phyloP scores from a whole-genome alignment of 2,329 filamentous ascomycete genomes.

The Neofusicoccum sp. region DNA sequence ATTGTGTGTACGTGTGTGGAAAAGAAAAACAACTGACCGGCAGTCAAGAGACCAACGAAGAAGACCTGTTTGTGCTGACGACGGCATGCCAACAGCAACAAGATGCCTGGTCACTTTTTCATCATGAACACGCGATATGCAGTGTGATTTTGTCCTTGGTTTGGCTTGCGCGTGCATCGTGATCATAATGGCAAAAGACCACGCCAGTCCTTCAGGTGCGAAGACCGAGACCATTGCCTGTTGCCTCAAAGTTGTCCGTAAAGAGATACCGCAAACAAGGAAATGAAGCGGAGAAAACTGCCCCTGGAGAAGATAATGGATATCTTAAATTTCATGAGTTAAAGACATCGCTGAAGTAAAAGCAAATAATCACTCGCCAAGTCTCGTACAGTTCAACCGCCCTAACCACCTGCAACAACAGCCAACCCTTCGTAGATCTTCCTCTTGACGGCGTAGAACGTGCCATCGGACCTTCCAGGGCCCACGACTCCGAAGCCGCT shows the following conservation, averaged over 20 bases:
- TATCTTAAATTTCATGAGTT: not conserved
- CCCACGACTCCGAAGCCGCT: conserved; percentile 47
- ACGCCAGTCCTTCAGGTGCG: too few relatives aligned
- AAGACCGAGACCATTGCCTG: not conserved
- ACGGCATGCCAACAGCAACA: too few relatives aligned
- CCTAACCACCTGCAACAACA: conserved; percentile 73
- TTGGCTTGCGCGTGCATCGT: too few relatives aligned
- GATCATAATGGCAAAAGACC: too few relatives aligned
- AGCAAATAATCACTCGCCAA: not conserved
- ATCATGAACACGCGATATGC: too few relatives aligned
- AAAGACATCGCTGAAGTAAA: not conserved
- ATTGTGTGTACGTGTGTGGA: too few relatives aligned
- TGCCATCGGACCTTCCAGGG: conserved; percentile 58
- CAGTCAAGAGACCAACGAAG: too few relatives aligned
- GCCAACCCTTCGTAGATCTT: conserved; percentile 94
- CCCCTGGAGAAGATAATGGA: not conserved
- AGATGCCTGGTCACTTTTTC: too few relatives aligned
- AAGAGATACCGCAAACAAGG: not conserved
- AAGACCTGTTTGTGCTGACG: too few relatives aligned
- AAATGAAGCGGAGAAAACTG: not conserved
- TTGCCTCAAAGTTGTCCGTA: not conserved
- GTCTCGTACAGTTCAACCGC: not conserved
- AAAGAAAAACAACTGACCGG: too few relatives aligned
- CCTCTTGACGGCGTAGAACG: conserved; percentile 84
- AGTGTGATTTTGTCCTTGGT: too few relatives aligned